A percentile compares a stretch with the other conserved stretches of the same genome.
These are phyloP conservation scores for Backusella parvicylindrica DNA, from an alignment of 192 early-diverging fungal genomes.

Conservation along the genomic window DNA sequence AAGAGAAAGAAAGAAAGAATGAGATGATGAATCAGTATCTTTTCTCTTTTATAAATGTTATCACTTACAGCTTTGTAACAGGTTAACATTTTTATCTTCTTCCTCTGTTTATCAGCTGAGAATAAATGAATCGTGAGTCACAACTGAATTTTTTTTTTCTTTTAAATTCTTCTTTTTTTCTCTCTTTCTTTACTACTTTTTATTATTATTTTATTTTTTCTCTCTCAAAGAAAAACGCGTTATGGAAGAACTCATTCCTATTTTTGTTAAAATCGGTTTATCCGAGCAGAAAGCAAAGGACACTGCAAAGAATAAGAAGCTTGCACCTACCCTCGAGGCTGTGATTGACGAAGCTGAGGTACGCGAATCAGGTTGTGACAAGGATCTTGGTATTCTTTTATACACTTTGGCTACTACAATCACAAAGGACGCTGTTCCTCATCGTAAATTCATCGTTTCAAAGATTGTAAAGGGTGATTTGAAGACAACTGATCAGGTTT, in stretches of 20 bases:
- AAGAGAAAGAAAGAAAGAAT: background rate
- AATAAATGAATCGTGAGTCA: background rate
- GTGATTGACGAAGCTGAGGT: slow-evolving; percentile 70
- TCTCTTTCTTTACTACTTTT: background rate
- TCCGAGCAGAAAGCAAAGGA: slow-evolving; percentile 91
- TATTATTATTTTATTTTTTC: slow-evolving; percentile 1
- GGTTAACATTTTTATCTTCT: background rate
- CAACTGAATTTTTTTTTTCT: background rate
- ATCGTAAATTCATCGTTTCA: slow-evolving; percentile 77
- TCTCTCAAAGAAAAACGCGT: background rate
- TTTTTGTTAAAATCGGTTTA: slow-evolving; percentile 88
- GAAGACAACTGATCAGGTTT: slow-evolving; percentile 79
- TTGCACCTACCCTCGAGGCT: slow-evolving; percentile 70
- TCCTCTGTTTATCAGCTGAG: background rate
- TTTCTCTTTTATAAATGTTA: background rate
- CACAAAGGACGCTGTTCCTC: slow-evolving; percentile 68
- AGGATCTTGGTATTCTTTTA: slow-evolving; percentile 68
- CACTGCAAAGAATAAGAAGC: slow-evolving; percentile 94
- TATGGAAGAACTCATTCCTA: slow-evolving; percentile 51
- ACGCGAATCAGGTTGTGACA: slow-evolving; percentile 42
- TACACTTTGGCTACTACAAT: slow-evolving; percentile 88
- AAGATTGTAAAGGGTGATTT: slow-evolving; percentile 73
- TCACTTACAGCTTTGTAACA: background rate
- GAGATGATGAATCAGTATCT: too few relatives aligned
- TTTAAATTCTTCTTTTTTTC: background rate